Evolutionary conservation across 495 filamentous ascomycete genomes (phyloP).

Genomic region (Parmelia sp.): DNA sequence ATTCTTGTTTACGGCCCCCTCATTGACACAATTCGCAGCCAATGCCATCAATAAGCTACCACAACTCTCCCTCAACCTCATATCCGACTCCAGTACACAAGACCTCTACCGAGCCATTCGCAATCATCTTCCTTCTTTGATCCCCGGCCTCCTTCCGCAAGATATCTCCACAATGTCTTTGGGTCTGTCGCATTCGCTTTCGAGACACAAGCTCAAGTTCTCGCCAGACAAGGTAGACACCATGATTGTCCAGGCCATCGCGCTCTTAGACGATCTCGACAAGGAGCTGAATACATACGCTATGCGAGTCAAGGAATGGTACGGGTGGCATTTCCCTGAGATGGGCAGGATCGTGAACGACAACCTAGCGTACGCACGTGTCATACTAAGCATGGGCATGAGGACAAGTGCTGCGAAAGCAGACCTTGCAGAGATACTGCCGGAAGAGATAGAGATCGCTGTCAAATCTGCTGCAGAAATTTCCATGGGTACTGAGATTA

Average conservation of each 20-base stretch:
- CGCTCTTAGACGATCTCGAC: slow-evolving; percentile 89
- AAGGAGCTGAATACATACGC: slow-evolving; percentile 98
- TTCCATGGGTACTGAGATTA: slow-evolving; percentile 98
- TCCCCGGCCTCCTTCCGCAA: slow-evolving; percentile 78
- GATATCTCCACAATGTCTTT: slow-evolving; percentile 89
- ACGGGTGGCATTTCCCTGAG: slow-evolving; percentile 99
- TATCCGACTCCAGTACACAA: slow-evolving; percentile 78
- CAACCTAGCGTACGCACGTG: slow-evolving; percentile 86
- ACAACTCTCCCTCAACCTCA: slow-evolving; percentile 70
- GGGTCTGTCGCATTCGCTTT: slow-evolving; percentile 92
- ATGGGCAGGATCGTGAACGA: slow-evolving; percentile 95
- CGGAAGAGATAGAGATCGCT: slow-evolving; percentile 88
- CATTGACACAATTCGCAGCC: slow-evolving; percentile 37
- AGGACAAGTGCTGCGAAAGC: slow-evolving; percentile 63
- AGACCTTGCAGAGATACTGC: slow-evolving; percentile 87
- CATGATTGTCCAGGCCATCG: slow-evolving; percentile 98
- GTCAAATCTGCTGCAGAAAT: slow-evolving; percentile 93
- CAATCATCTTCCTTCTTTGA: slow-evolving; percentile 79
- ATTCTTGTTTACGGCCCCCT: neutral
- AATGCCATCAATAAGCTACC: slow-evolving; percentile 90
- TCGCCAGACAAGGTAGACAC: slow-evolving; percentile 98
- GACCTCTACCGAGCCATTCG: slow-evolving; percentile 93
- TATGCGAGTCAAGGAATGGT: slow-evolving; percentile 99
- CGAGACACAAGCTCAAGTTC: slow-evolving; percentile 98
- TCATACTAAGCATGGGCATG: slow-evolving; percentile 85